A percentile compares a stretch with the other conserved stretches of the same genome.
These are phyloP conservation scores for Coleophoma cylindrospora DNA, from an alignment of 2,329 filamentous ascomycete genomes.

Conservation along the genomic window DNA sequence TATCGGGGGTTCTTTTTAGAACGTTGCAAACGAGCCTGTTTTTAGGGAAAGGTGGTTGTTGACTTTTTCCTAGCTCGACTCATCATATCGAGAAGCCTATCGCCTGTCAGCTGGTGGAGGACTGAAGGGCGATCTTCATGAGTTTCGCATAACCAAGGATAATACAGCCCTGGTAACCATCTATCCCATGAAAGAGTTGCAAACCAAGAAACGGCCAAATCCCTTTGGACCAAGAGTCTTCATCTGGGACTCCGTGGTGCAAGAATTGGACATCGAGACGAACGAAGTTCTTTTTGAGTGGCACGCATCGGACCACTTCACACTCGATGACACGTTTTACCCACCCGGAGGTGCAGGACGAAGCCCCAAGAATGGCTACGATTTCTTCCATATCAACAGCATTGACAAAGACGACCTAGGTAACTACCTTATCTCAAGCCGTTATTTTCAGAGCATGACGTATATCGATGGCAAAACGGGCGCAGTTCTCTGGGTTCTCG, in stretches of 20 bases:
- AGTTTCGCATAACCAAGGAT: constrained; percentile 35
- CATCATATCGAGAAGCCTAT: background rate
- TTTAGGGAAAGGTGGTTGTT: background rate
- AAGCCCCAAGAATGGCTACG: constrained; percentile 22
- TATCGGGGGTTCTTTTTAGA: background rate
- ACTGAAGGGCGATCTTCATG: constrained; percentile 35
- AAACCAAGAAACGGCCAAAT: constrained; percentile 12
- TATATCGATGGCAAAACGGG: constrained; percentile 36
- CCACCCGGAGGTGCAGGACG: constrained; percentile 1
- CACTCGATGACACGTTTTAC: constrained; percentile 4
- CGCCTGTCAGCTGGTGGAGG: constrained; percentile 19
- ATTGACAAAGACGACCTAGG: constrained; percentile 32
- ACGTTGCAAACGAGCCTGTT: background rate
- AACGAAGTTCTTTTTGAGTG: constrained; percentile 44
- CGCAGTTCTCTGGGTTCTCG: constrained; percentile 39
- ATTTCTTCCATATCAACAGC: constrained; percentile 24
- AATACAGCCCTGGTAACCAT: constrained; percentile 36
- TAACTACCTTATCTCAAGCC: constrained; percentile 40
- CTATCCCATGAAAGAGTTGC: constrained; percentile 31
- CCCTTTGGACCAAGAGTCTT: constrained; percentile 14
- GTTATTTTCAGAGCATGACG: constrained; percentile 36
- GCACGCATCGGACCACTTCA: constrained; percentile 25
- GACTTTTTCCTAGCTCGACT: background rate
- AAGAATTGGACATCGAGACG: constrained; percentile 45
- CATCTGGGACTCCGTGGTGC: constrained; percentile 36